Conservation (phyloP, 768 basidiomycete species). For the Chiua virens region DNA sequence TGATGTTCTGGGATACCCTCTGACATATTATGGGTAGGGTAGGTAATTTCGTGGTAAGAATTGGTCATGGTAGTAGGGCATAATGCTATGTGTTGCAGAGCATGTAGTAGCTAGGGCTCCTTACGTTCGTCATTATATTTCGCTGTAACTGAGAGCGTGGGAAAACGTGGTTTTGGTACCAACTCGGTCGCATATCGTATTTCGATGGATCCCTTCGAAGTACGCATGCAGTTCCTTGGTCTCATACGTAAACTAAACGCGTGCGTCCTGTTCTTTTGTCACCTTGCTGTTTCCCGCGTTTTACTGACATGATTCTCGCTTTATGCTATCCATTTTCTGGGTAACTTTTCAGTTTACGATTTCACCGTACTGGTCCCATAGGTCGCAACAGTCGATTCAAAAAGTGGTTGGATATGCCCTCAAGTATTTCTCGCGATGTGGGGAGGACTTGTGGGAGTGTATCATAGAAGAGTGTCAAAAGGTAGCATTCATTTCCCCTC, state of each 20-base stretch:
- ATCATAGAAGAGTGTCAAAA: constrained; percentile 89
- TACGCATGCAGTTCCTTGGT: constrained; percentile 69
- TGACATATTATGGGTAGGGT: neutral
- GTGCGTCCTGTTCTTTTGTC: constrained; percentile 32
- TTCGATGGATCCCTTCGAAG: constrained; percentile 60
- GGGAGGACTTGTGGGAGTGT: constrained; percentile 94
- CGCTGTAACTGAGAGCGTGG: no score
- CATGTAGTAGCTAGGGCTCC: no score
- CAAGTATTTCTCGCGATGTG: constrained; percentile 81
- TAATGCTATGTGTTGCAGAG: no score
- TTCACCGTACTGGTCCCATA: constrained; percentile 23
- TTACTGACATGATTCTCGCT: no score
- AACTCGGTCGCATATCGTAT: no score
- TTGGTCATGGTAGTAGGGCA: no score
- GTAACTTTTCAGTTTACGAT: no score
- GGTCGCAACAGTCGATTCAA: constrained; percentile 85
- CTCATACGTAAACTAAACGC: constrained; percentile 65
- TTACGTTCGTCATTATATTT: no score
- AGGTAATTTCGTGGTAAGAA: no score
- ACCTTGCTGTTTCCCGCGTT: no score
- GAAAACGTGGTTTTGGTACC: no score
- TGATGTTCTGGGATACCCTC: constrained; percentile 5
- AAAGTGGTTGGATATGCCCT: constrained; percentile 84
- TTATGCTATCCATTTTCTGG: no score
- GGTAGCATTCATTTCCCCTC: constrained; percentile 39